Conservation (phyloP, 805 yeast genomes). For the Saccharomycopsis microspora region DNA sequence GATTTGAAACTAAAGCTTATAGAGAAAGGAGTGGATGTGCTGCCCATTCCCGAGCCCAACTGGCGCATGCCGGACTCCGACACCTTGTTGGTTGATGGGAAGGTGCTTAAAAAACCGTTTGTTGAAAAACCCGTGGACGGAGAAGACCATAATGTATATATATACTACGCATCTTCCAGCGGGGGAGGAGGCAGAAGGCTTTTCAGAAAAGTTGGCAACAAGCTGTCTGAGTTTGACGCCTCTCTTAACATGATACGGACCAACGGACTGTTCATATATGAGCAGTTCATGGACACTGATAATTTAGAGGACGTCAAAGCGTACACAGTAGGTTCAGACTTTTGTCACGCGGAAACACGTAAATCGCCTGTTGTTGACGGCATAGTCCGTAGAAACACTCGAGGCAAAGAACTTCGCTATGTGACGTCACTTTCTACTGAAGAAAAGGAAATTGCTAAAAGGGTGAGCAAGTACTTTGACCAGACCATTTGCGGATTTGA, state of each 20-base stretch:
- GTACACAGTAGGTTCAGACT: constrained; percentile 84
- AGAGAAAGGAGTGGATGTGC: constrained; percentile 46
- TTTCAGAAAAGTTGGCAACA: constrained; percentile 93
- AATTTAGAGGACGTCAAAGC: constrained; percentile 98
- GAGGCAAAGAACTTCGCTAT: constrained; percentile 92
- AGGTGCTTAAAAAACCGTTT: constrained; percentile 71
- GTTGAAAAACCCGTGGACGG: constrained; percentile 99
- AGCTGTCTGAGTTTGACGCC: constrained; percentile 92
- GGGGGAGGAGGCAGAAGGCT: constrained; percentile 98
- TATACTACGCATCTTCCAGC: constrained; percentile 74
- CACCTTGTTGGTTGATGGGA: constrained; percentile 65
- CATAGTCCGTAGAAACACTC: constrained; percentile 90
- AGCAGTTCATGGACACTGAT: constrained; percentile 94
- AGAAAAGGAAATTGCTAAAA: constrained; percentile 73
- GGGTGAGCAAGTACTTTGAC: constrained; percentile 63
- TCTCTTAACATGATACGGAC: constrained; percentile 63
- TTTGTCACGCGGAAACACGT: constrained; percentile 96
- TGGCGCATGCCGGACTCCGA: constrained; percentile 90
- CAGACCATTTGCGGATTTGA: constrained; percentile 98
- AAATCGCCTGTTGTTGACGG: constrained; percentile 99
- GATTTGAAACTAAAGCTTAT: constrained; percentile 50
- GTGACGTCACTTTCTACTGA: constrained; percentile 66
- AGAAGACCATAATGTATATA: constrained; percentile 93
- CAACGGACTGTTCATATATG: constrained; percentile 78
- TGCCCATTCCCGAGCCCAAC: constrained; percentile 45